These are phyloP conservation scores for Barnettozyma californica DNA, from an alignment of 805 yeast species.

Conservation along the genomic window DNA sequence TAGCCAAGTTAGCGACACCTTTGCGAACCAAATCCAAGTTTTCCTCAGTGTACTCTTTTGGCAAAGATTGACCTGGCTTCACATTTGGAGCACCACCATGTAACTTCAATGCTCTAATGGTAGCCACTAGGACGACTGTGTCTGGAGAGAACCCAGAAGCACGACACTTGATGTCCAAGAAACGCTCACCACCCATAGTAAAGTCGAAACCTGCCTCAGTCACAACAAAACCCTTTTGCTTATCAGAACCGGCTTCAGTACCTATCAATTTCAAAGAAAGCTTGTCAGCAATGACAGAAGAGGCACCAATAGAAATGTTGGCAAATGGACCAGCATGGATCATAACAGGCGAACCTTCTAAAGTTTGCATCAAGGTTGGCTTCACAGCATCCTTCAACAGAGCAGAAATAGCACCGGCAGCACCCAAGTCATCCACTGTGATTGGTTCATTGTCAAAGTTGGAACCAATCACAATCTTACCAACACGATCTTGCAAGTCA, in stretches of 20 bases:
- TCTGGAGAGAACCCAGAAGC: conserved; percentile 77
- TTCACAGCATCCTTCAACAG: conserved; percentile 75
- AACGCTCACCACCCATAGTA: conserved; percentile 90
- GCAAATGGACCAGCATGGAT: conserved; percentile 91
- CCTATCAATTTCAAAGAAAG: conserved; percentile 79
- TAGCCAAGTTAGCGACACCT: conserved; percentile 72
- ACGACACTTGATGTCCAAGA: conserved; percentile 76
- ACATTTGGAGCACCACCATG: conserved; percentile 91
- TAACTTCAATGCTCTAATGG: conserved; percentile 76
- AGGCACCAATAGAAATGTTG: conserved; percentile 82
- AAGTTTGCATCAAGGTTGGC: conserved; percentile 83
- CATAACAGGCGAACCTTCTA: conserved; percentile 84
- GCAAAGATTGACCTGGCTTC: conserved; percentile 77
- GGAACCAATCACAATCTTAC: conserved; percentile 70
- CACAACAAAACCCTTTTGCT: conserved; percentile 65
- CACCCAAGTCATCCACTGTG: conserved; percentile 79
- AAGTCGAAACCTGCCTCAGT: conserved; percentile 89
- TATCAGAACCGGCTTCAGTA: conserved; percentile 39
- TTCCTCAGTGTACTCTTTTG: conserved; percentile 67
- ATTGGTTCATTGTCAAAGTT: conserved; percentile 65
- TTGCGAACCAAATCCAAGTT: conserved; percentile 60
- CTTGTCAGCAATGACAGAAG: conserved; percentile 76
- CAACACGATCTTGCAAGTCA: conserved; percentile 71
- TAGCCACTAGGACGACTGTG: conserved; percentile 75
- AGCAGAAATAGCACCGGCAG: conserved; percentile 84